These are phyloP conservation scores for Kodamaea ohmeri DNA, from an alignment of 1,139 yeast species.

Conservation along the genomic window DNA sequence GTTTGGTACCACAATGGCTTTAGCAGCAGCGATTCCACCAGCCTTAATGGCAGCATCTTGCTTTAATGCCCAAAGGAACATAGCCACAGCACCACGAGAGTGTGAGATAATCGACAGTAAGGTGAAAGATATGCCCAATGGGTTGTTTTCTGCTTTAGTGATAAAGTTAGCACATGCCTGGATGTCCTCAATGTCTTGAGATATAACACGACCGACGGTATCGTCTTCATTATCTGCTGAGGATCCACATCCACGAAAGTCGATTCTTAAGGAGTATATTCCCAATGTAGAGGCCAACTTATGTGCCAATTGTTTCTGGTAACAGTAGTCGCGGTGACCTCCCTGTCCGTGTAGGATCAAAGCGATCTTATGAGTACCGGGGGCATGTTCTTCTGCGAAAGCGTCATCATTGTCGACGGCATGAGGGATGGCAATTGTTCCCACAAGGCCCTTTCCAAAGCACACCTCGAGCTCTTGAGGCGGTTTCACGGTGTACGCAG, in stretches of 20 bases:
- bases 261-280: conserved; percentile 66
- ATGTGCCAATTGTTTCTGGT: conserved; percentile 63
- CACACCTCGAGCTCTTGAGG: conserved; percentile 39
- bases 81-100: conserved; percentile 78
- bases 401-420: conserved; percentile 25
- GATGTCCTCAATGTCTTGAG: conserved; percentile 68
- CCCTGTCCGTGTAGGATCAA: conserved; percentile 70
- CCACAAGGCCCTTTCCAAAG: conserved; percentile 37
- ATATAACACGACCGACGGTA: conserved; percentile 51
- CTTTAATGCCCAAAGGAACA: conserved; percentile 65
- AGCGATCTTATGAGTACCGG: conserved; percentile 40
- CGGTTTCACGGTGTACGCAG: conserved; percentile 7
- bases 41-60: conserved; percentile 34
- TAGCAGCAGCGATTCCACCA: conserved; percentile 21
- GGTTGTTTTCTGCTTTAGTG: conserved; percentile 31
- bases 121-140: conserved; percentile 38
- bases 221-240: conserved; percentile 55
- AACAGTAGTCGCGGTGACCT: conserved; percentile 80
- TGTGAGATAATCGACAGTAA: conserved; percentile 66
- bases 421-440: conserved; percentile 41
- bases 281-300: conserved; percentile 59
- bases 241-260: conserved; percentile 82
- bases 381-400: conserved; percentile 29
- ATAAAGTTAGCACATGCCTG: conserved; percentile 51
- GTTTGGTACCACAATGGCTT: conserved; percentile 52